Conservation (phyloP, 371 early-diverging fungal species). For the Mortierella sp. region DNA sequence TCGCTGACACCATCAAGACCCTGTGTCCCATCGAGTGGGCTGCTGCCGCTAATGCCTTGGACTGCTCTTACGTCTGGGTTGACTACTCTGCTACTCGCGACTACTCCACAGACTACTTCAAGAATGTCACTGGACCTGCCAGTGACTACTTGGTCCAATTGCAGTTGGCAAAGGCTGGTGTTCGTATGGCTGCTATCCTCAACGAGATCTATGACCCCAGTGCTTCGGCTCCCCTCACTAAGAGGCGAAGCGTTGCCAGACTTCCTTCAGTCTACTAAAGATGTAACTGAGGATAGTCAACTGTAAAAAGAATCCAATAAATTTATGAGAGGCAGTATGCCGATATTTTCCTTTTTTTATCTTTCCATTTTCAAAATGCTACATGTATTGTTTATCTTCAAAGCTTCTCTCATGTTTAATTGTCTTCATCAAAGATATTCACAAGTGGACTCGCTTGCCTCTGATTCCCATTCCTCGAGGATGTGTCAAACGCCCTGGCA, state of each 20-base stretch:
- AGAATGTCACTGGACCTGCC: slow-evolving; percentile 23
- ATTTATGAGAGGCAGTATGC: neutral
- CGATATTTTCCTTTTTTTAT: slow-evolving; percentile 1
- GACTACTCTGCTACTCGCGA: slow-evolving; percentile 39
- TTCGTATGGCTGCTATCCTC: slow-evolving; percentile 56
- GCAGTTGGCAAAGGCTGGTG: slow-evolving; percentile 36
- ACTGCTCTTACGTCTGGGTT: slow-evolving; percentile 57
- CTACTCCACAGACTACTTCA: slow-evolving; percentile 40
- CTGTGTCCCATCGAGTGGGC: slow-evolving; percentile 60
- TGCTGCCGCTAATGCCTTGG: slow-evolving; percentile 43
- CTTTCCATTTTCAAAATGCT: neutral
- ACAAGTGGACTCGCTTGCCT: slow-evolving; percentile 36
- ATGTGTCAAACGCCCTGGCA: neutral
- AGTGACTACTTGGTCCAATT: slow-evolving; percentile 32
- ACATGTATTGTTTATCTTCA: neutral
- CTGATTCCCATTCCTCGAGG: slow-evolving; percentile 5
- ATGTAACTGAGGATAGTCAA: neutral
- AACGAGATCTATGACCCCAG: slow-evolving; percentile 48
- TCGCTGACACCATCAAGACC: slow-evolving; percentile 30
- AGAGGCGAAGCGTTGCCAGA: slow-evolving; percentile 16
- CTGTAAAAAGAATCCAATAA: neutral
- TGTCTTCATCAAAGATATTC: slow-evolving; percentile 38
- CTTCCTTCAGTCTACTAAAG: slow-evolving; percentile 21
- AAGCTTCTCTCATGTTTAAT: slow-evolving; percentile 1
- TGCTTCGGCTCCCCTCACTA: slow-evolving; percentile 12